phyloP scores from a whole-genome alignment of 176 grass and related monocot genomes.

The Ananas comosus region DNA sequence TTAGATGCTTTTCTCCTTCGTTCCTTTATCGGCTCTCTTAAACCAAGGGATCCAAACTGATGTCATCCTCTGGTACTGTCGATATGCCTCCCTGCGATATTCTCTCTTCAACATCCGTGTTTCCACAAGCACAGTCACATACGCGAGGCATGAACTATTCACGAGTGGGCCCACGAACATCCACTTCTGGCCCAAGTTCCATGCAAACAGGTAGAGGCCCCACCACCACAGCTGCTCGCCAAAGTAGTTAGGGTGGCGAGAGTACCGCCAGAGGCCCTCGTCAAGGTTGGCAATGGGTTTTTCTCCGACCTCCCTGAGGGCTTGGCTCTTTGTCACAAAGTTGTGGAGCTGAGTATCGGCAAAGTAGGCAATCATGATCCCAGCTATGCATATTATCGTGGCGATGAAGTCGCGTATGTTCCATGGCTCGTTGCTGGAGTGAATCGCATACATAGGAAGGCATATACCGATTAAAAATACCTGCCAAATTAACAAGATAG shows the following conservation, averaged over 20 bases:
- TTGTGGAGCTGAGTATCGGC: constrained; percentile 76
- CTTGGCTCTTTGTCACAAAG: constrained; percentile 49
- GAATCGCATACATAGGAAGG: constrained; percentile 68
- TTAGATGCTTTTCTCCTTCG: constrained; percentile 40
- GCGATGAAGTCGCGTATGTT: constrained; percentile 50
- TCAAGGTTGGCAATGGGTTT: constrained; percentile 44
- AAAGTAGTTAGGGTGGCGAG: constrained; percentile 89
- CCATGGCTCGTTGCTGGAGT: constrained; percentile 42
- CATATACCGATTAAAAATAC: constrained; percentile 90
- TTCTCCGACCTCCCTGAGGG: constrained; percentile 27
- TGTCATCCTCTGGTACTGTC: constrained; percentile 52
- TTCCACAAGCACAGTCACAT: constrained; percentile 74
- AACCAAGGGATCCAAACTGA: constrained; percentile 94
- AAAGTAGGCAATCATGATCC: constrained; percentile 53
- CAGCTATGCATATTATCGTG: constrained; percentile 27
- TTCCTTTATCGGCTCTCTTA: constrained; percentile 25
- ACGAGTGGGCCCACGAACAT: constrained; percentile 64
- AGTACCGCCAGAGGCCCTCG: constrained; percentile 56
- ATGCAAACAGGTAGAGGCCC: constrained; percentile 66
- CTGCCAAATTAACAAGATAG: constrained; percentile 15
- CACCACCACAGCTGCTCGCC: constrained; percentile 97
- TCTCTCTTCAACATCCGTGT: constrained; percentile 73
- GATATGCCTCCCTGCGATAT: constrained; percentile 50
- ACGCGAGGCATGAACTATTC: constrained; percentile 70
- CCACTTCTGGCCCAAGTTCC: constrained; percentile 61